Evolutionary conservation across 306 rosid species (phyloP).

Genomic region (Sesbania bispinosa): DNA sequence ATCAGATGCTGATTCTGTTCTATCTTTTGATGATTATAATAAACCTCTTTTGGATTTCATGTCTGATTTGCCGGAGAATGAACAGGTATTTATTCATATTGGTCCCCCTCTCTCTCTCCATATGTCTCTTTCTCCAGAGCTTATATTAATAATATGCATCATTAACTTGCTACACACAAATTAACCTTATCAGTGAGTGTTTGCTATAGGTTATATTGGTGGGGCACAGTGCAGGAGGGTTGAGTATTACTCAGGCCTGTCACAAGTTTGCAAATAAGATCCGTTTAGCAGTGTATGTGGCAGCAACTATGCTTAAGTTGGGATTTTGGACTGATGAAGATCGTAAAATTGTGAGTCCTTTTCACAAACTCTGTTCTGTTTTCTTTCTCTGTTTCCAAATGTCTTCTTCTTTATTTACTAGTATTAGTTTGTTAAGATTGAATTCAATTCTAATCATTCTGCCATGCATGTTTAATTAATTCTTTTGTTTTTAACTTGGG

Average conservation of each 20-base stretch:
- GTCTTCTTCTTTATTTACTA: background rate
- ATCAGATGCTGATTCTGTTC: conserved; percentile 57
- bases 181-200: background rate
- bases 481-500: too few relatives aligned
- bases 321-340: conserved; percentile 67
- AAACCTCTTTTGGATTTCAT: conserved; percentile 74
- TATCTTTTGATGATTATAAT: conserved; percentile 76
- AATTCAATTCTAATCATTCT: conserved; percentile 9
- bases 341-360: conserved; percentile 46
- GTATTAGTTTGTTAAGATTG: background rate
- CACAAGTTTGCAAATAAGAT: conserved; percentile 68
- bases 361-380: background rate
- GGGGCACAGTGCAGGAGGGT: conserved; percentile 95
- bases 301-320: conserved; percentile 83
- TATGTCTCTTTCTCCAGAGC: conserved; percentile 15
- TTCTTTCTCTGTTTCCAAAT: background rate
- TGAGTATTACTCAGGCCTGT: conserved; percentile 72
- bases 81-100: conserved; percentile 48
- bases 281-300: conserved; percentile 65
- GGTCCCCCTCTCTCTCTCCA: background rate
- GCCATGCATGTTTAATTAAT: background rate
- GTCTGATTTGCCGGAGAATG: conserved; percentile 59
- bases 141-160: background rate
- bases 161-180: too few relatives aligned
- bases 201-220: conserved; percentile 67